These are phyloP conservation scores for Quercus lobata DNA, from an alignment of 331 rosid species.

Conservation along the genomic window DNA sequence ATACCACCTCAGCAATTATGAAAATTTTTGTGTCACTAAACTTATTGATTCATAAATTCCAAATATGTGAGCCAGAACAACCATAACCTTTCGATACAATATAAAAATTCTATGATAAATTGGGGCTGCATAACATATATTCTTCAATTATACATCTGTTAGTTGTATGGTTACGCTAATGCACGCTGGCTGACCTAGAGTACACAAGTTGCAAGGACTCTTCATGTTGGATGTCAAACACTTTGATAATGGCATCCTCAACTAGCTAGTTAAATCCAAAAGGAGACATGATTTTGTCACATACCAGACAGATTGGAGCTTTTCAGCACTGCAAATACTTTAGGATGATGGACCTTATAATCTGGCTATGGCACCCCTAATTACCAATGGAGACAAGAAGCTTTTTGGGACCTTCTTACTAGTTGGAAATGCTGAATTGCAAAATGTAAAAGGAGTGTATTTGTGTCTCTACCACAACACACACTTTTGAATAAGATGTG, in stretches of 20 bases:
- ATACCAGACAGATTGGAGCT: slow-evolving; percentile 93
- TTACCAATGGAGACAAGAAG: slow-evolving; percentile 93
- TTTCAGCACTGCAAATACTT: slow-evolving; percentile 74
- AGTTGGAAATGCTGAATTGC: slow-evolving; percentile 66
- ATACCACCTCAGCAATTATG: too few species aligned
- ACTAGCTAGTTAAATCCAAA: slow-evolving; percentile 52
- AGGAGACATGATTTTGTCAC: neutral
- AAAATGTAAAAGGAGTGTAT: slow-evolving; percentile 84
- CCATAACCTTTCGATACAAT: too few species aligned
- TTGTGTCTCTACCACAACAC: slow-evolving; percentile 8
- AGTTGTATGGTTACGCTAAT: too few species aligned
- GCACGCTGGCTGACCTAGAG: neutral
- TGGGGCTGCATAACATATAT: too few species aligned
- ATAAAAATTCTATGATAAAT: too few species aligned
- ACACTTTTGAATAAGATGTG: too few species aligned
- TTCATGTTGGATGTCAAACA: slow-evolving; percentile 75
- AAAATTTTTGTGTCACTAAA: too few species aligned
- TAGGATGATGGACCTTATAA: slow-evolving; percentile 88
- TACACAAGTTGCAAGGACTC: slow-evolving; percentile 63
- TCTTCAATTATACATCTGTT: too few species aligned
- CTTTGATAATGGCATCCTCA: slow-evolving; percentile 72
- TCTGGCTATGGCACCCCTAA: slow-evolving; percentile 88
- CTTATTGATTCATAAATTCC: too few species aligned
- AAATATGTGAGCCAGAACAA: too few species aligned
- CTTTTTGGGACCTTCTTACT: slow-evolving; percentile 86